Conservation (phyloP, 164 flowering plant genomes). For the Annona squamosa region DNA sequence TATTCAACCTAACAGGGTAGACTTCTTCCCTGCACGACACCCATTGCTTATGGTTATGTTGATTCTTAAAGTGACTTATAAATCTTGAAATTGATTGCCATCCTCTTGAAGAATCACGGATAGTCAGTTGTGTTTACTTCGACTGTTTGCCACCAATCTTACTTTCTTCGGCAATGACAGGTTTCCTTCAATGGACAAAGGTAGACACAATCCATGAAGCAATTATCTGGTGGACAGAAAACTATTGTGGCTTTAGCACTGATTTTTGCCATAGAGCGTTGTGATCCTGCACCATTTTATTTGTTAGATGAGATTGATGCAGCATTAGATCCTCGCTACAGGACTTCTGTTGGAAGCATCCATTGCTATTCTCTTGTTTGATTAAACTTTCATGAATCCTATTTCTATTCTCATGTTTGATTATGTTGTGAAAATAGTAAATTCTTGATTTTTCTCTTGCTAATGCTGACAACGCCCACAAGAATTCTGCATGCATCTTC, state of each 20-base stretch:
- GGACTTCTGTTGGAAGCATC: slow-evolving; percentile 99
- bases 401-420: background rate
- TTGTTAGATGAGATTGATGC: slow-evolving; percentile 99
- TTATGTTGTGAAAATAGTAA: background rate
- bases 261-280: slow-evolving; percentile 93
- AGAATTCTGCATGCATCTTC: too few relatives aligned
- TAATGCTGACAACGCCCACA: too few relatives aligned
- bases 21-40: too few relatives aligned
- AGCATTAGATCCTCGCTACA: slow-evolving; percentile 93
- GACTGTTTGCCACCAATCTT: background rate
- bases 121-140: background rate
- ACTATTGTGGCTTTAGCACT: slow-evolving; percentile 92
- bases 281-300: slow-evolving; percentile 99
- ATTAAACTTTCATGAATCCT: too few relatives aligned
- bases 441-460: background rate
- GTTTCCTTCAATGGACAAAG: slow-evolving; percentile 99
- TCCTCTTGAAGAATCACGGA: background rate
- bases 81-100: background rate
- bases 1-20: too few relatives aligned
- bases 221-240: slow-evolving; percentile 97
- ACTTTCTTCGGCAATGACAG: slow-evolving; percentile 28
- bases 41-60: too few relatives aligned
- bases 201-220: slow-evolving; percentile 98
- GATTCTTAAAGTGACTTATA: too few relatives aligned
- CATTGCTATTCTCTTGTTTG: slow-evolving; percentile 7